Evolutionary conservation across 805 yeast species (phyloP), one percentile per base, ranked within the genome.

Genomic region (Teunomyces aglyptinius): DNA sequence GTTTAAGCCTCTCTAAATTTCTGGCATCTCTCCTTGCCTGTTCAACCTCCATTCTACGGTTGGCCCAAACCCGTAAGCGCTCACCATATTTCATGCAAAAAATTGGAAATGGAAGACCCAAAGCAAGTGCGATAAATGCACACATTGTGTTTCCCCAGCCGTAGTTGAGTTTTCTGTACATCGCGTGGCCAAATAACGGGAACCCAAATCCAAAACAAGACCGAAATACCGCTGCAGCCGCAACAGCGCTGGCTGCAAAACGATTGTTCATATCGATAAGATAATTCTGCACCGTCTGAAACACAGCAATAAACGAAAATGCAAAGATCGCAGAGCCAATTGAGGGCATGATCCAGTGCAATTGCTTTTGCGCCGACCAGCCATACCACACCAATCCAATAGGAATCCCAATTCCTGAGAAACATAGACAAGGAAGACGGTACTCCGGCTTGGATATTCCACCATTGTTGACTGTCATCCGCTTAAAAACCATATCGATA

Each of bases 131-230:
- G 27, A 70, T 54, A 38, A 67, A 49, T 5, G 67, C 75, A 50
- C 71, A 66, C 61, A 70, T 54, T 15, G 73, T 67, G 48, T 68
- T 68, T 1, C 70, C 74, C 73, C 75, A 69, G 5, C 74, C 74
- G 48, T 70, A 70, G 7, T 62, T 63, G 40, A 70, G 49, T 31
- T 44, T 49, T 13, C 49, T 64, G 44, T 70, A 70, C 70, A 70
- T 65, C 31, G 55, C 54, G n/a, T 59, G 52, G 7, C 73, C 73
- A 47, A 69, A 66, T 16, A 70, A 51, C 2, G 75, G 75, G 54
- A 70, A 68, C 38, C 57, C 52, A 45, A 69, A 69, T 10, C 74
- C 75, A 53, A 70, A 66, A 13, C 65, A 51, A 16, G 68, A 66
- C 41, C 75, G 56, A 52, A 70, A 69, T 26, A 70, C 57, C n/a